Percentiles rank a stretch among this genome's conserved stretches.
These are phyloP conservation scores for Halteria grandinella DNA, from an alignment of 73 alveolate genomes.

Conservation along the genomic window DNA sequence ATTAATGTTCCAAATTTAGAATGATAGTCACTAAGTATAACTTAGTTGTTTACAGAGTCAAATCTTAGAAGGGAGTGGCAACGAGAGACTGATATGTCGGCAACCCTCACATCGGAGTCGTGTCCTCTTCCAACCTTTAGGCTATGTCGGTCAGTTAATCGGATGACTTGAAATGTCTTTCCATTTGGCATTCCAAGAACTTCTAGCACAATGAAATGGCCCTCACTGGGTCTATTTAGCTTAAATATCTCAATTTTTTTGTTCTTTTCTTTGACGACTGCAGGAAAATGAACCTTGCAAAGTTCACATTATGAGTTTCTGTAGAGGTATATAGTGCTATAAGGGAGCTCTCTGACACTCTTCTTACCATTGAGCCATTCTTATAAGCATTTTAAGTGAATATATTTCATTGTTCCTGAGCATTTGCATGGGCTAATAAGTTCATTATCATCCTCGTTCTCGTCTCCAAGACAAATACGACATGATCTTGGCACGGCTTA, in stretches of 20 bases:
- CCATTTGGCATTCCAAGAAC: conserved; percentile 44
- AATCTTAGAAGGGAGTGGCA: conserved; percentile 61
- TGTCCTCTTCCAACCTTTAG: conserved; percentile 79
- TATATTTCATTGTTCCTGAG: conserved; percentile 88
- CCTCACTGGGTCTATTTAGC: conserved; percentile 23
- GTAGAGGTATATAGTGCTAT: conserved; percentile 41
- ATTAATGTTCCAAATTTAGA: conserved; percentile 79
- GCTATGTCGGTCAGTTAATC: conserved; percentile 67
- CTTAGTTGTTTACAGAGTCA: conserved; percentile 67
- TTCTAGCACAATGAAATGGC: conserved; percentile 45
- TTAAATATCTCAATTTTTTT: conserved; percentile 6
- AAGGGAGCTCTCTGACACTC: conserved; percentile 21
- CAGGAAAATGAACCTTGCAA: conserved; percentile 78
- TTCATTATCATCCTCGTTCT: conserved; percentile 73
- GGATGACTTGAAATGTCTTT: conserved; percentile 66
- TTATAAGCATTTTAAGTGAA: conserved; percentile 81
- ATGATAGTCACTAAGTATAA: conserved; percentile 69
- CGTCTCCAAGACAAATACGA: conserved; percentile 84
- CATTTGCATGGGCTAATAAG: conserved; percentile 89
- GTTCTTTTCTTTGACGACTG: background rate
- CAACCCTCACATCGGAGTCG: conserved; percentile 72
- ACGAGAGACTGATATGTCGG: conserved; percentile 79
- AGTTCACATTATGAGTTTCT: conserved; percentile 80
- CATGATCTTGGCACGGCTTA: too few relatives aligned
- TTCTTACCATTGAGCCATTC: conserved; percentile 71